These are phyloP conservation scores for Vaccinium darrowii DNA, from an alignment of 148 eudicot genomes.

Conservation along the genomic window DNA sequence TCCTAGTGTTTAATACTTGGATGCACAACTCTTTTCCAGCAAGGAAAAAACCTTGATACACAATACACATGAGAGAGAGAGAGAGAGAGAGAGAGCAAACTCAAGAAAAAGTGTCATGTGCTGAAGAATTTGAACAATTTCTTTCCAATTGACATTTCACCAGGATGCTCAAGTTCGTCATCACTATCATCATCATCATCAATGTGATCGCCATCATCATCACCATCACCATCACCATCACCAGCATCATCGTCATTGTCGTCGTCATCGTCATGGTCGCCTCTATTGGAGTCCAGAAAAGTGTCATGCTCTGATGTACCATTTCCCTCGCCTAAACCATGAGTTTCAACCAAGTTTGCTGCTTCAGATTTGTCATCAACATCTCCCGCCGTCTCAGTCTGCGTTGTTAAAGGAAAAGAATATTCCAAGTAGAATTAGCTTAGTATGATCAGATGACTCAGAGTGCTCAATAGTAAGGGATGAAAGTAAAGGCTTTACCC, in stretches of 20 bases:
- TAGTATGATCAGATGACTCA: background rate
- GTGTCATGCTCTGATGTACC: constrained; percentile 38
- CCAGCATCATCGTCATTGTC: constrained; percentile 25
- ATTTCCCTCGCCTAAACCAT: constrained; percentile 38
- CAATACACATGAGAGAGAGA: background rate
- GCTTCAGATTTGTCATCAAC: constrained; percentile 35
- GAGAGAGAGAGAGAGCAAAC: background rate
- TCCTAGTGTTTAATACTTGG: background rate
- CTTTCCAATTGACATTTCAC: constrained; percentile 57
- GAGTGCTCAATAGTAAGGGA: background rate
- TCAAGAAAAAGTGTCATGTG: constrained; percentile 33
- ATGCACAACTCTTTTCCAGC: too few relatives aligned
- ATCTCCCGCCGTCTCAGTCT: constrained; percentile 31
- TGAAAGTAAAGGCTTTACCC: constrained; percentile 34
- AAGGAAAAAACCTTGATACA: background rate
- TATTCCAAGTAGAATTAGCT: background rate
- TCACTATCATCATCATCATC: constrained; percentile 19
- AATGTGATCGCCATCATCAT: constrained; percentile 20
- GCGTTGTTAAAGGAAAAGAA: constrained; percentile 14
- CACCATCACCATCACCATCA: constrained; percentile 27
- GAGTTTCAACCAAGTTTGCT: constrained; percentile 32
- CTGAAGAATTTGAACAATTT: constrained; percentile 73
- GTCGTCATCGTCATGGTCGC: constrained; percentile 16
- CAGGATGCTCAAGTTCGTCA: constrained; percentile 43
- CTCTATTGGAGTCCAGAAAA: constrained; percentile 33